Conservation (phyloP, 257 asterid genomes). For the Rauvolfia tetraphylla region DNA sequence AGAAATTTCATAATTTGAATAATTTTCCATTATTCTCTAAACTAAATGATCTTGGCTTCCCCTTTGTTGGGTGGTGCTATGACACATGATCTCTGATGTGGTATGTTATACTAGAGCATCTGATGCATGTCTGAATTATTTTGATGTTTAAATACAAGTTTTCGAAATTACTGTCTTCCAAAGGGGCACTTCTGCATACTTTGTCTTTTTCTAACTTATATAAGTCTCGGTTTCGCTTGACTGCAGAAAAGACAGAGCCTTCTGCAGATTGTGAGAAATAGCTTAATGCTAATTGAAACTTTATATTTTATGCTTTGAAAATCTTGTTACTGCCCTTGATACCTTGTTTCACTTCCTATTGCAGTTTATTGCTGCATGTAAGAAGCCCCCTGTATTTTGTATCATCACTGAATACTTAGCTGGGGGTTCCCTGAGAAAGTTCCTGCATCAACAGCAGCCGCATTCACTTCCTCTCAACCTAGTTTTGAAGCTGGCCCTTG, state of each 20-base stretch:
- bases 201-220: not conserved
- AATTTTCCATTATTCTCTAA: not conserved
- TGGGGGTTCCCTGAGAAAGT: slow-evolving; percentile 89
- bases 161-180: not conserved
- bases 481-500: slow-evolving; percentile 65
- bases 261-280: not conserved
- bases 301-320: not conserved
- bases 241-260: not conserved
- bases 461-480: slow-evolving; percentile 73
- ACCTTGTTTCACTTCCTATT: slow-evolving; percentile 16
- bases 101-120: not conserved
- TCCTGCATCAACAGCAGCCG: slow-evolving; percentile 91
- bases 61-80: not conserved
- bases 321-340: slow-evolving; percentile 4
- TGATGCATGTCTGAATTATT: not conserved
- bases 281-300: not conserved
- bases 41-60: not conserved
- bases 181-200: not conserved
- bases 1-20: not conserved
- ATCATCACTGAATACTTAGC: slow-evolving; percentile 88
- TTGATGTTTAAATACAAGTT: not conserved
- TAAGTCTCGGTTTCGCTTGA: not conserved
- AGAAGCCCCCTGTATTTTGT: slow-evolving; percentile 91
- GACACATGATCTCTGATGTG: not conserved
- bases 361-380: slow-evolving; percentile 95